Conservation (phyloP, 257 asterid genomes). For the Primulina tabacum region DNA sequence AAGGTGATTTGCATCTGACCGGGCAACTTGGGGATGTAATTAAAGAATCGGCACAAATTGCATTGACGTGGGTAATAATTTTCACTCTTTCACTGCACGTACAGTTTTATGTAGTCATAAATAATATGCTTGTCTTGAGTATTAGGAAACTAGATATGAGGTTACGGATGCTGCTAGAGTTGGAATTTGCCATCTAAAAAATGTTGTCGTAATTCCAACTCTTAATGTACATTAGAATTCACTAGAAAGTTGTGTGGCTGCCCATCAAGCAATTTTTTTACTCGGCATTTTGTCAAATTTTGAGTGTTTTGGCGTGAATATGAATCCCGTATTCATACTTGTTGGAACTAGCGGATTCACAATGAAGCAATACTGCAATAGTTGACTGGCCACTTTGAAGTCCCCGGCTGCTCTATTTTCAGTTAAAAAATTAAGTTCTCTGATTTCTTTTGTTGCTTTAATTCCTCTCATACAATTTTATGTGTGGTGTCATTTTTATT, state of each 20-base stretch:
- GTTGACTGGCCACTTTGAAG: background rate
- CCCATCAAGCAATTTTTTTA: conserved; percentile 9
- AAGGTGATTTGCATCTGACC: conserved; percentile 94
- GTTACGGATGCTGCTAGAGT: conserved; percentile 14
- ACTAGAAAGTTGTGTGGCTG: conserved; percentile 12
- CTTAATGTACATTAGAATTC: conserved; percentile 8
- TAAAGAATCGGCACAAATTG: conserved; percentile 98
- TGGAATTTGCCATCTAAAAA: conserved; percentile 16
- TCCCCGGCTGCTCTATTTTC: background rate
- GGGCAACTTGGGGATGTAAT: conserved; percentile 99
- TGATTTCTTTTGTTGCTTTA: background rate
- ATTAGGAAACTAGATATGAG: conserved; percentile 18
- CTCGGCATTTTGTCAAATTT: conserved; percentile 10
- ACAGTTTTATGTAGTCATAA: conserved; percentile 4
- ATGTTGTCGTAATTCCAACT: conserved; percentile 6
- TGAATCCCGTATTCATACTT: background rate
- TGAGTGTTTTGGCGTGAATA: conserved; percentile 6
- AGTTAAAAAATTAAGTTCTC: background rate
- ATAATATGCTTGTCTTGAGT: conserved; percentile 4
- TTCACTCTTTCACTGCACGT: conserved; percentile 17
- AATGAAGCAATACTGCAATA: background rate
- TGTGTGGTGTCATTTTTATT: background rate
- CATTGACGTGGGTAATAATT: conserved; percentile 87
- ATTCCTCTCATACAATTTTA: no score
- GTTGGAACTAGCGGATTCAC: background rate